Conservation (phyloP, 768 basidiomycete species). For the Termitomyces sp. region DNA sequence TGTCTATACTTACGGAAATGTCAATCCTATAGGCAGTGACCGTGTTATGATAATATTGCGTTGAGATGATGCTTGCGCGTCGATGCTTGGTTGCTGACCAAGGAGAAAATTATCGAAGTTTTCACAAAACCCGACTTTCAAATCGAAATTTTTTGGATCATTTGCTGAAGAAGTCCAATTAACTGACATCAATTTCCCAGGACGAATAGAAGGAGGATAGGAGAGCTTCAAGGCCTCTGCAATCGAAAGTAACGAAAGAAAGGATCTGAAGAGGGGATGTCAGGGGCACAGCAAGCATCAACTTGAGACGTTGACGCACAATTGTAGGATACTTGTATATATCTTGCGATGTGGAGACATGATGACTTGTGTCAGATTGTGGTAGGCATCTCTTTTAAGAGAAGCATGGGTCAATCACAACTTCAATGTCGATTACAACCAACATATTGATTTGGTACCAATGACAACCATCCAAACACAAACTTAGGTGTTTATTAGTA, state of each 20-base stretch:
- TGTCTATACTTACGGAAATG: background rate
- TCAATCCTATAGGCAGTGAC: background rate
- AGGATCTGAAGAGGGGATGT: background rate
- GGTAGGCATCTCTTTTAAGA: too few relatives aligned
- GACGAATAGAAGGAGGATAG: background rate
- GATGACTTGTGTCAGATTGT: background rate
- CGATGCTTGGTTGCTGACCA: too few relatives aligned
- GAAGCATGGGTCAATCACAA: too few relatives aligned
- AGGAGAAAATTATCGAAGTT: background rate
- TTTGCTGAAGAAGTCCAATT: background rate
- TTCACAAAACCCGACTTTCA: background rate
- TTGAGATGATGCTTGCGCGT: background rate
- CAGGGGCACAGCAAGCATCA: background rate
- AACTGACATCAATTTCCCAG: background rate
- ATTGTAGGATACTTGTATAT: background rate
- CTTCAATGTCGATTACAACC: too few relatives aligned
- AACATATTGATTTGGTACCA: background rate
- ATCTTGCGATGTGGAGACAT: background rate
- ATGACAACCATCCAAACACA: background rate
- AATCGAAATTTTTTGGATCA: background rate
- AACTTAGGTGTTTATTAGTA: too few relatives aligned
- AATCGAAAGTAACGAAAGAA: background rate
- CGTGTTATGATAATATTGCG: background rate
- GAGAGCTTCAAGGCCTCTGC: background rate
- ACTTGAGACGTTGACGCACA: background rate